phyloP scores from a whole-genome alignment of 2,329 filamentous ascomycete species.

The Fusarium illudens region DNA sequence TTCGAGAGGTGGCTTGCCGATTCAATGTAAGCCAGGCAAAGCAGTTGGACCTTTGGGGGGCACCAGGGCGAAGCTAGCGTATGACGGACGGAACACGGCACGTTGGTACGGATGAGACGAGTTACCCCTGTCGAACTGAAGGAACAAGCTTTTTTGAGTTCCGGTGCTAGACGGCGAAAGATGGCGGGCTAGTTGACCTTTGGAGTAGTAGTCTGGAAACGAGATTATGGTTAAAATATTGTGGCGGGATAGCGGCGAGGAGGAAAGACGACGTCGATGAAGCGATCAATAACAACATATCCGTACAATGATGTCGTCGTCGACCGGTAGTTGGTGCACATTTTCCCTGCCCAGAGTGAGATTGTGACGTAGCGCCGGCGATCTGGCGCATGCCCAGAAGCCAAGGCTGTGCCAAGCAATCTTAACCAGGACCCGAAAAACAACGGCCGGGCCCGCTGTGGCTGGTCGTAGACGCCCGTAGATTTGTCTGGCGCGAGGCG shows the following conservation, averaged over 20 bases:
- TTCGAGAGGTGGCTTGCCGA: constrained; percentile 42
- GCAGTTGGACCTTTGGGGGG: background rate
- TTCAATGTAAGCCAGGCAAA: constrained; percentile 33
- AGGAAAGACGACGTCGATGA: background rate
- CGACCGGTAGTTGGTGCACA: background rate
- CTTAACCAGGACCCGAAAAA: constrained; percentile 15
- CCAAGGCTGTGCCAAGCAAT: constrained; percentile 28
- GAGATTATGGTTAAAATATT: background rate
- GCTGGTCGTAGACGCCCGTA: constrained; percentile 5
- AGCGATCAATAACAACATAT: background rate
- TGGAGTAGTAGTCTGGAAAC: background rate
- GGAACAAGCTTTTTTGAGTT: constrained; percentile 21
- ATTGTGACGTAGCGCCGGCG: constrained; percentile 27
- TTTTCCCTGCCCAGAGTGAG: background rate
- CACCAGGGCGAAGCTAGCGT: constrained; percentile 7
- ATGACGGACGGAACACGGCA: constrained; percentile 29
- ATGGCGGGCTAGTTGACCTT: background rate
- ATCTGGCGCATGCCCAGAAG: background rate
- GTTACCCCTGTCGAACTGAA: constrained; percentile 26
- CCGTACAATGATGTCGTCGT: constrained; percentile 18
- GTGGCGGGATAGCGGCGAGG: background rate
- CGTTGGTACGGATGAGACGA: constrained; percentile 4
- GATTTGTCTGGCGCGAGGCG: background rate
- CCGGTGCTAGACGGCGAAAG: background rate
- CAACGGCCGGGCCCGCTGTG: constrained; percentile 32